Base-by-base conservation (phyloP, 306 rosid species). In the Cicer cuneatum region DNA sequence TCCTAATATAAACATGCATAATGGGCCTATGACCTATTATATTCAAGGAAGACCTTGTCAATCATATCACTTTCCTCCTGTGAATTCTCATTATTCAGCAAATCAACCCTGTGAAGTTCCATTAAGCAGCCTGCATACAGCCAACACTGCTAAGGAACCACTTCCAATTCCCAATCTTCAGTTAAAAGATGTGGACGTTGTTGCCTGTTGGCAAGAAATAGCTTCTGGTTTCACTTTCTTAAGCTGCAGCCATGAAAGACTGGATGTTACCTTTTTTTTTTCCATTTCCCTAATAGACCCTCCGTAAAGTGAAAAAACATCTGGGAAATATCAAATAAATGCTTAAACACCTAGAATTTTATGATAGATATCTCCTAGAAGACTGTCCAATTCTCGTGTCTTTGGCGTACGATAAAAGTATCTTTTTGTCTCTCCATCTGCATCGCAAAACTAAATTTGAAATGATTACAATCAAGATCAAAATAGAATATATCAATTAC, bases 291-390 rank as follows among this genome's bases (percentile, higher is more conserved):
- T 66, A 24, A 79, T 16, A 64, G 58, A 68, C 35, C 70, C 47
- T 7, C 18, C 46, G 14, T n/a, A 37, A 68, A 53, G 33, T 76
- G 2, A 46, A 56, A 38, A 48, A 11, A 21, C 12, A 59, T 37
- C 40, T 62, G 61, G 71, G 38, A 63, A 66, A 45, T 70, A 65
- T 74, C 47, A 59, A 49, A 47, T 65, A 70, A 59, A 52, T 46
- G n/a, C 38, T 24, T 13, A 39, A 56, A 57, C 78, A 94, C 98
- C 98, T 82, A 86, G 89, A 82, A 94, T 91, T 87, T 94, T 94
- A 83, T 94, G 97, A 83, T 91, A 85, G 76, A 94, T 91, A 77
- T 94, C 98, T 54, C 98, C 98, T 10, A 94, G 90, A 64, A 91
- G 89, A 78, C 69, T 80, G 78, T 91, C 98, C 87, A 94, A 76